phyloP scores from a whole-genome alignment of 2,329 filamentous ascomycete species.

The Didymella arachidicola region DNA sequence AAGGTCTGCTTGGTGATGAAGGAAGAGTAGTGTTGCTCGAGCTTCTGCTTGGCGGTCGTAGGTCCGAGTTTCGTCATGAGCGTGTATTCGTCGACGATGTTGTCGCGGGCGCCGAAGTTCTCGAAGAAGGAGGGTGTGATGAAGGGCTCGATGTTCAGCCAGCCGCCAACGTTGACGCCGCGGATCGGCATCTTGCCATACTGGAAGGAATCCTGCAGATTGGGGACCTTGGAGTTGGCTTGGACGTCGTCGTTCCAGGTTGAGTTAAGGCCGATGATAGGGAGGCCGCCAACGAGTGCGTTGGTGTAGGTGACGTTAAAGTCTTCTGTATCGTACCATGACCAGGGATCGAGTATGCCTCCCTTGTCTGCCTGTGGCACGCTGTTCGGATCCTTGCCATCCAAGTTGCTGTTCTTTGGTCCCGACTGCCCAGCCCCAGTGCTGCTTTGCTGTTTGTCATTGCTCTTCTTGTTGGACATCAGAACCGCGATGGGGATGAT shows the following conservation, averaged over 20 bases:
- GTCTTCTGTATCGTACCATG: slow-evolving; percentile 87
- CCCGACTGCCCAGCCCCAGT: slow-evolving; percentile 28
- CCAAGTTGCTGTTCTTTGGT: slow-evolving; percentile 56
- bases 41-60: slow-evolving; percentile 65
- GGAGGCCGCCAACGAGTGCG: slow-evolving; percentile 82
- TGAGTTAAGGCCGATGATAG: slow-evolving; percentile 86
- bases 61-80: slow-evolving; percentile 73
- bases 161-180: slow-evolving; percentile 92
- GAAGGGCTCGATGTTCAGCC: slow-evolving; percentile 92
- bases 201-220: slow-evolving; percentile 77
- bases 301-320: slow-evolving; percentile 96
- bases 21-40: slow-evolving; percentile 91
- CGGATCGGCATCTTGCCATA: slow-evolving; percentile 82
- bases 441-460: slow-evolving; percentile 20
- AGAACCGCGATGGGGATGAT: slow-evolving; percentile 58
- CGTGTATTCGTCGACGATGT: slow-evolving; percentile 87
- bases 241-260: slow-evolving; percentile 83
- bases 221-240: slow-evolving; percentile 81
- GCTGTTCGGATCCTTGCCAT: slow-evolving; percentile 53
- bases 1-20: slow-evolving; percentile 90
- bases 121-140: slow-evolving; percentile 92
- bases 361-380: slow-evolving; percentile 69
- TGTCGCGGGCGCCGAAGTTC: slow-evolving; percentile 66
- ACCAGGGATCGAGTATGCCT: slow-evolving; percentile 85
- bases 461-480: slow-evolving; percentile 54